Evolutionary conservation across 2,329 filamentous ascomycete genomes (phyloP).

Genomic region (Neonectria ditissima): DNA sequence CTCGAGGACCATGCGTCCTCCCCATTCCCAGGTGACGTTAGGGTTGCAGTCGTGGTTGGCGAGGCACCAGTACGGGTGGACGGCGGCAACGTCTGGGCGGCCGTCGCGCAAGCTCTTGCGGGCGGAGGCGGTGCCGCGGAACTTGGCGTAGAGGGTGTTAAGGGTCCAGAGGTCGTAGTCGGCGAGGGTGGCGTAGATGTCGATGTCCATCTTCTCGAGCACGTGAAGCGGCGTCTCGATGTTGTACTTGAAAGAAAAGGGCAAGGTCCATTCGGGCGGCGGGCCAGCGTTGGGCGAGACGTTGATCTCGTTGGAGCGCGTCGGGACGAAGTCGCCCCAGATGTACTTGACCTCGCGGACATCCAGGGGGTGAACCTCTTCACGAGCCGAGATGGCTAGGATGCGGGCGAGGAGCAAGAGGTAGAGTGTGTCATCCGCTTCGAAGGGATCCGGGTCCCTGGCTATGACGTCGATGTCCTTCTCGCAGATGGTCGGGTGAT

Average conservation of each 20-base stretch:
- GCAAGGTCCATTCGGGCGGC: conserved; percentile 74
- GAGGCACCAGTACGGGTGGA: conserved; percentile 95
- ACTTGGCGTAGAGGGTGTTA: conserved; percentile 93
- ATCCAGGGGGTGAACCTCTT: conserved; percentile 72
- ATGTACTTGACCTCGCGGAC: conserved; percentile 74
- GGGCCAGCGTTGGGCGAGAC: conserved; percentile 66
- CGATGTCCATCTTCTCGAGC: conserved; percentile 86
- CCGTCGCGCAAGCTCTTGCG: conserved; percentile 81
- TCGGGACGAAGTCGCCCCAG: conserved; percentile 74
- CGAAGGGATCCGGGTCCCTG: conserved; percentile 70
- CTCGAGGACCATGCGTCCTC: conserved; percentile 79
- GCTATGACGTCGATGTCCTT: conserved; percentile 74
- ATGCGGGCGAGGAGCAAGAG: conserved; percentile 71
- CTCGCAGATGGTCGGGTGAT: conserved; percentile 75
- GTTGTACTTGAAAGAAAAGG: conserved; percentile 82
- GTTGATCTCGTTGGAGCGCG: conserved; percentile 64
- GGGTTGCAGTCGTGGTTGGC: conserved; percentile 97
- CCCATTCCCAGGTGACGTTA: conserved; percentile 95
- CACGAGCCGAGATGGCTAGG: conserved; percentile 72
- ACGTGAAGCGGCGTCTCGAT: conserved; percentile 81
- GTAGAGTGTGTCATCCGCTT: conserved; percentile 72
- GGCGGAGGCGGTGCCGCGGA: conserved; percentile 91
- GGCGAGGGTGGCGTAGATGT: conserved; percentile 72
- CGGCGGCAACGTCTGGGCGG: conserved; percentile 89
- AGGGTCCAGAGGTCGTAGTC: conserved; percentile 83